phyloP scores from a whole-genome alignment of 2,329 filamentous ascomycete species.

The Elsinoe fawcettii region DNA sequence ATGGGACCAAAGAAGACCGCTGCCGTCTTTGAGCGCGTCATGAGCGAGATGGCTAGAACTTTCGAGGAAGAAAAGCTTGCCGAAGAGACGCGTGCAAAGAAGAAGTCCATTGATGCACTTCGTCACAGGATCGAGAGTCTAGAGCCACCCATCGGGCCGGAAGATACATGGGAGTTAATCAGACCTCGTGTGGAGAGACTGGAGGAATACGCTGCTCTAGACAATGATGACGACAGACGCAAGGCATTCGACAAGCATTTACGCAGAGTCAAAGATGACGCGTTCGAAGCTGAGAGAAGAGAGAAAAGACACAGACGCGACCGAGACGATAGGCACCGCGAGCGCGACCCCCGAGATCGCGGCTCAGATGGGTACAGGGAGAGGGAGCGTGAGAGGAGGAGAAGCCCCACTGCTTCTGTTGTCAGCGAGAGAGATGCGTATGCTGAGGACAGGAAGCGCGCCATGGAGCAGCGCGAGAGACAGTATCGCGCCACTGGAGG shows the following conservation, averaged over 20 bases:
- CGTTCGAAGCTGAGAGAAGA: conserved; percentile 48
- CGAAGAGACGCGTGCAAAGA: conserved; percentile 74
- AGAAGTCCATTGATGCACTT: conserved; percentile 74
- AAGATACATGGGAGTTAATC: conserved; percentile 85
- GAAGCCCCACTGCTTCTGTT: conserved; percentile 2
- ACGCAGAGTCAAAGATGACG: conserved; percentile 81
- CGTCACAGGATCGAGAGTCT: conserved; percentile 82
- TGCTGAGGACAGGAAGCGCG: conserved; percentile 88
- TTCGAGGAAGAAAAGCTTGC: conserved; percentile 69
- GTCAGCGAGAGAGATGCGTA: conserved; percentile 38
- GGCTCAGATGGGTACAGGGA: conserved; percentile 49
- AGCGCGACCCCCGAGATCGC: conserved; percentile 33
- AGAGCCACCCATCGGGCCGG: conserved; percentile 68
- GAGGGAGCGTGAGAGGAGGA: conserved; percentile 41
- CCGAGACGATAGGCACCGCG: conserved; percentile 35
- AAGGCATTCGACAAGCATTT: conserved; percentile 87
- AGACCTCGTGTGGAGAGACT: conserved; percentile 69
- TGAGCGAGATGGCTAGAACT: neutral
- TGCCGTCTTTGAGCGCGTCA: conserved; percentile 13
- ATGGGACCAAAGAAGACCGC: conserved; percentile 46
- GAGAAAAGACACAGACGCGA: conserved; percentile 42
- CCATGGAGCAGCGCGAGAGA: conserved; percentile 86
- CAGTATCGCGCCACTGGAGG: conserved; percentile 63
- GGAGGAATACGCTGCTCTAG: conserved; percentile 76
- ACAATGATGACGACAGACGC: conserved; percentile 73